Base-by-base conservation (phyloP, 768 basidiomycete species). In the Daedaleopsis sinensis region DNA sequence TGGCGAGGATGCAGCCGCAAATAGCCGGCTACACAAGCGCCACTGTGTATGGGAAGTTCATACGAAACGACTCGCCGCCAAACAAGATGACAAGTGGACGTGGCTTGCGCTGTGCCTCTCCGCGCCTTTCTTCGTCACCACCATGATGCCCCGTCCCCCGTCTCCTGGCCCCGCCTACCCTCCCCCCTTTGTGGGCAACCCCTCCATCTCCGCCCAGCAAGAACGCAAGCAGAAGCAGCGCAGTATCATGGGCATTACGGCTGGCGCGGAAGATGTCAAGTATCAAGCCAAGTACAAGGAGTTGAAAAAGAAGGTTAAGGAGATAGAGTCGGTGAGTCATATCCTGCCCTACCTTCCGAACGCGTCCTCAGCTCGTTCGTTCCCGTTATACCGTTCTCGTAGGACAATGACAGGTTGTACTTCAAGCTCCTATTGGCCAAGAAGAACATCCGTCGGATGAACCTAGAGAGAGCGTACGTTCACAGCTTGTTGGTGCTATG, bases 351-450 rank as follows among this genome's bases (percentile, higher is more conserved):
- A 21, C 24, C 42, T 37, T 19, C 42, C 39, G 6, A 39, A 58
- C 19, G 46, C 54, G 18, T 44, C 37, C 18, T 55, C 57, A 38
- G 58, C 52, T 51, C 19, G 49, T 51, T 18, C 53, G 42, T 61
- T 10, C 46, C 23, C 35, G 38, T 42, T 55, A 23, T 44, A 42
- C 15, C 51, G 49, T 61, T 39, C 54, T 59, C 56, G 44, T 70
- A 94, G 93, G 91, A 94, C 76, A 94, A 94, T 75, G 93, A 94
- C 80, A 92, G 88, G 76, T 82, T 94, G 61, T 84, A 90, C 71
- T 85, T 87, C 80, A 91, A 92, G 73, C 85, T 93, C 39, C 78
- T 91, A 32, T 81, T 88, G 71, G 85, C 91, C 35, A 93, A 90
- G 74, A 86, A 87, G 67, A 88, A 85, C 69, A 92, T 94, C 46